A percentile compares a stretch with the other conserved stretches of the same genome.
Conservation (phyloP, 225 moss, liverwort and hornwort genomes). For the Takakia lepidozioides region DNA sequence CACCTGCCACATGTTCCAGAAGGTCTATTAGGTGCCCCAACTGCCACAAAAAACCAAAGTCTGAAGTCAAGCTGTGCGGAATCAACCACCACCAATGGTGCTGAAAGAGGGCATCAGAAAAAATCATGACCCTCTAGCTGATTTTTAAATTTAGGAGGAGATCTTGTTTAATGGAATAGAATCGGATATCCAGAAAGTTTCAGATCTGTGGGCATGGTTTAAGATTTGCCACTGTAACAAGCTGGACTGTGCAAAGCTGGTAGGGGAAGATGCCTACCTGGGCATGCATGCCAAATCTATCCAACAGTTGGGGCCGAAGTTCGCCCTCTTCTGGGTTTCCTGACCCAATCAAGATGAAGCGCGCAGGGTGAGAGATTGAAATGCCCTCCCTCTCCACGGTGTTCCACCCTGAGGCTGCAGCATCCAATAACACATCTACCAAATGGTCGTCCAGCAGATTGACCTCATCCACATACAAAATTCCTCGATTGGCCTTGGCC, state of each 20-base stretch:
- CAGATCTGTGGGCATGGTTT: too few species aligned
- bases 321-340: conserved; percentile 85
- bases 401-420: conserved; percentile 87
- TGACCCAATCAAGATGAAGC: conserved; percentile 77
- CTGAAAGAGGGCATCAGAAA: too few species aligned
- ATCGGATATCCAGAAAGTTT: too few species aligned
- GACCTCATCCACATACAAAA: conserved; percentile 81
- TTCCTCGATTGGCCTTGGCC: conserved; percentile 75
- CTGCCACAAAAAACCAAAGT: neutral
- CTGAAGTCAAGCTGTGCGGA: too few species aligned
- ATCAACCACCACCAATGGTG: neutral
- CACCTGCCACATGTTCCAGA: too few species aligned
- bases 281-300: conserved; percentile 81
- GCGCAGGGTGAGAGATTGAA: conserved; percentile 69
- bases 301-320: conserved; percentile 66
- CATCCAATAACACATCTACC: conserved; percentile 70
- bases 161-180: too few species aligned
- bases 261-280: conserved; percentile 62
- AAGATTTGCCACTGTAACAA: too few species aligned
- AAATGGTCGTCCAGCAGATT: conserved; percentile 80
- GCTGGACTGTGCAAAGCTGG: too few species aligned
- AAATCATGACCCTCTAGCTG: too few species aligned
- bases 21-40: neutral
- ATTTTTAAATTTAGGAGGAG: too few species aligned
- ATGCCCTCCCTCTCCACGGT: conserved; percentile 85